Percentiles rank a stretch among this genome's conserved stretches.
phyloP scores from a whole-genome alignment of 2,329 filamentous ascomycete genomes.

The Zasmidium cellare region DNA sequence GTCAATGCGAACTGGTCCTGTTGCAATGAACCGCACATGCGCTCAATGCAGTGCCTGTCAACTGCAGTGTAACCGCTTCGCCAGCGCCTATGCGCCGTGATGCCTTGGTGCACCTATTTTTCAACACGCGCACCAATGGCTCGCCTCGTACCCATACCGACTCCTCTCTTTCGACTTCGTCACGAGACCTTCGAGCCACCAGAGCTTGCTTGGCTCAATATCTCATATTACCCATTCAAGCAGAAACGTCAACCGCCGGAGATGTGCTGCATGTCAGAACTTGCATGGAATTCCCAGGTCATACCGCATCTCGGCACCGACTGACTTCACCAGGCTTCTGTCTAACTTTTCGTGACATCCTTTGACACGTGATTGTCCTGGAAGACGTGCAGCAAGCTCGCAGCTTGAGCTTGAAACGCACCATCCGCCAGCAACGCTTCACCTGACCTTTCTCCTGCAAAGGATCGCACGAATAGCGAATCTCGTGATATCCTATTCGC shows the following conservation, averaged over 20 bases:
- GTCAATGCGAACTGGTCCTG: not conserved
- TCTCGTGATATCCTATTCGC: not conserved
- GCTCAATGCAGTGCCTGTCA: not conserved
- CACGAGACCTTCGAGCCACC: slow-evolving; percentile 3
- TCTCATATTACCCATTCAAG: not conserved
- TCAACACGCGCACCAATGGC: slow-evolving; percentile 4
- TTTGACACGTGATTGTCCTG: slow-evolving; percentile 6
- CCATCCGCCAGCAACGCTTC: not conserved
- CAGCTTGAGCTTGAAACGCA: not conserved
- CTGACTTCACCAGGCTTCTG: slow-evolving; percentile 10
- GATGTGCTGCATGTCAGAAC: not conserved
- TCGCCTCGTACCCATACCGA: not conserved
- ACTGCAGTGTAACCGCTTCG: slow-evolving; percentile 1
- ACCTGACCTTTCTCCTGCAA: not conserved
- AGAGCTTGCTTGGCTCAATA: not conserved
- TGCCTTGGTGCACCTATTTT: not conserved
- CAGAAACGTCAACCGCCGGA: not conserved
- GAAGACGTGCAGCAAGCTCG: not conserved
- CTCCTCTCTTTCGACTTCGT: not conserved
- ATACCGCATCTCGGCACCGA: slow-evolving; percentile 4
- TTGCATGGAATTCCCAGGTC: not conserved
- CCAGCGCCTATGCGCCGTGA: slow-evolving; percentile 8
- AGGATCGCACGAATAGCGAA: slow-evolving; percentile 5
- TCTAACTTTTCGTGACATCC: not conserved
- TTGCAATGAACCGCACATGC: not conserved